A percentile compares a stretch with the other conserved stretches of the same genome.
Conservation (phyloP, 192 early-diverging fungal species). For the Endogone sp. region DNA sequence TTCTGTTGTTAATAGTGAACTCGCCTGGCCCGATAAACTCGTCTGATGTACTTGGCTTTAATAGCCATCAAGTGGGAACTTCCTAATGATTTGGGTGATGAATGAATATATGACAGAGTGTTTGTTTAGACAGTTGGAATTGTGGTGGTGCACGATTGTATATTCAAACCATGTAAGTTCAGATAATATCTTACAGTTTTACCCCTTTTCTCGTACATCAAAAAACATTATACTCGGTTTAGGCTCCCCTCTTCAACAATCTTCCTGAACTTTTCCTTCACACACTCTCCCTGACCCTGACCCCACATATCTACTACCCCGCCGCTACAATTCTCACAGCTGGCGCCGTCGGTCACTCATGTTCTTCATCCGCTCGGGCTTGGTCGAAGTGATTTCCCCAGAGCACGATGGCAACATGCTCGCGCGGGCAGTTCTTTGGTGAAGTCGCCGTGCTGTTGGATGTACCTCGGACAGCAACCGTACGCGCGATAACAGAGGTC, state of each 20-base stretch:
- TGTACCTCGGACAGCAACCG: conserved; percentile 40
- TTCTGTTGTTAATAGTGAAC: no score
- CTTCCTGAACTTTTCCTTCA: conserved; percentile 41
- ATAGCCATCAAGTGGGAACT: no score
- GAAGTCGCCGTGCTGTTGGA: conserved; percentile 44
- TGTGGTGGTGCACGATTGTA: no score
- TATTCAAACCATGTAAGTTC: no score
- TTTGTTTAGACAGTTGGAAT: no score
- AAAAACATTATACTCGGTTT: background rate
- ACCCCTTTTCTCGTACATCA: background rate
- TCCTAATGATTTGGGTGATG: no score
- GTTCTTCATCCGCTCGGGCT: conserved; percentile 71
- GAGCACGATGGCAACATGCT: conserved; percentile 13
- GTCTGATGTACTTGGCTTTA: no score
- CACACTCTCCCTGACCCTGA: conserved; percentile 32
- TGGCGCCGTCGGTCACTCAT: conserved; percentile 61
- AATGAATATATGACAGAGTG: no score
- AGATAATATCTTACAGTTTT: background rate
- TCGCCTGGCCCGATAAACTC: no score
- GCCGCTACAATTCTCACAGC: conserved; percentile 53
- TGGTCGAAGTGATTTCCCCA: conserved; percentile 53
- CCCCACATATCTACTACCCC: conserved; percentile 47
- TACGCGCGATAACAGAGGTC: conserved; percentile 37
- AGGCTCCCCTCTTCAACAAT: conserved; percentile 42
- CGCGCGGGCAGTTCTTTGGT: conserved; percentile 44